Conservation (phyloP, 768 basidiomycete species). For the Leccinellum rugosiceps region DNA sequence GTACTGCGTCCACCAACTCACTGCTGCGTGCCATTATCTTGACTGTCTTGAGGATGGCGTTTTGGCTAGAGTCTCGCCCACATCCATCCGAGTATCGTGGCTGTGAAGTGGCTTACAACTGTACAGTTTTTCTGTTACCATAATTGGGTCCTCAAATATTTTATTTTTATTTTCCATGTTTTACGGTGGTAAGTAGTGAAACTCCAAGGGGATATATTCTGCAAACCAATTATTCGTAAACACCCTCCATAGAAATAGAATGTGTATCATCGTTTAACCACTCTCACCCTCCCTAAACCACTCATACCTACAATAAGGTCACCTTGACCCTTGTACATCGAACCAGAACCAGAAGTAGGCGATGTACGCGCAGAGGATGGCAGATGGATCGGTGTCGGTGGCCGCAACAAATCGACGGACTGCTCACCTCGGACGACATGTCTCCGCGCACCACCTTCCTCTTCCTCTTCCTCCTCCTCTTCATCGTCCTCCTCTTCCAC, state of each 20-base stretch:
- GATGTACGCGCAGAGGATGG: conserved; percentile 48
- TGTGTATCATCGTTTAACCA: conserved; percentile 43
- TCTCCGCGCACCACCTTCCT: conserved; percentile 24
- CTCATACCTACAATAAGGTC: conserved; percentile 24
- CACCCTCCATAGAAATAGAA: conserved; percentile 21
- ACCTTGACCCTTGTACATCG: conserved; percentile 44
- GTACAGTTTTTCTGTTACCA: conserved; percentile 44
- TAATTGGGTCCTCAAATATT: conserved; percentile 1
- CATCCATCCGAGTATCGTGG: conserved; percentile 33
- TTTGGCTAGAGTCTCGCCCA: conserved; percentile 22
- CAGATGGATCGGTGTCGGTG: conserved; percentile 40
- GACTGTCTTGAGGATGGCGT: conserved; percentile 48
- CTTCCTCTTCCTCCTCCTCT: conserved; percentile 43
- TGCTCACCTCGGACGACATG: conserved; percentile 36
- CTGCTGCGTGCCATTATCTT: conserved; percentile 75
- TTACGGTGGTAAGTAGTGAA: not conserved
- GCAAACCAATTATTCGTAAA: conserved; percentile 9
- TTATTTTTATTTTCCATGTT: not conserved
- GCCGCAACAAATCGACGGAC: conserved; percentile 34
- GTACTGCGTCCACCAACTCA: conserved; percentile 38
- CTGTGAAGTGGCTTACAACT: conserved; percentile 54
- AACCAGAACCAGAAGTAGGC: conserved; percentile 47
- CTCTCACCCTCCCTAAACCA: conserved; percentile 45
- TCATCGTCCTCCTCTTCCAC: conserved; percentile 59
- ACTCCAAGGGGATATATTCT: conserved; percentile 9